These are phyloP conservation scores for Hypoxylon sp. DNA, from an alignment of 2,329 filamentous ascomycete genomes.

Conservation along the genomic window DNA sequence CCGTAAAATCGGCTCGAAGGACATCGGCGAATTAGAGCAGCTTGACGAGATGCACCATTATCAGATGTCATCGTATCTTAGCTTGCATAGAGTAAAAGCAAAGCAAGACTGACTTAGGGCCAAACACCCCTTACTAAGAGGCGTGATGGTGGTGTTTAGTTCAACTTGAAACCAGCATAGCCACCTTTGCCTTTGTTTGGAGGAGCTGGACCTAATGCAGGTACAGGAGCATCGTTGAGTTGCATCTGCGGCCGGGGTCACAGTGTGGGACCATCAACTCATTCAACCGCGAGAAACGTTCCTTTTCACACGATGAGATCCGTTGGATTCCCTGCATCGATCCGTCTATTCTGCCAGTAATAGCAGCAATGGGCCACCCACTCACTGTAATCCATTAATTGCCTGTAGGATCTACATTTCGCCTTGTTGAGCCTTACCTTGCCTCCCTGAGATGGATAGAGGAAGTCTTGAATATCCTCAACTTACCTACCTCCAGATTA, in stretches of 20 bases:
- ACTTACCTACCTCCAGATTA: neutral
- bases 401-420: slow-evolving; percentile 29
- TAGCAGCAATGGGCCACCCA: slow-evolving; percentile 6
- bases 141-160: slow-evolving; percentile 40
- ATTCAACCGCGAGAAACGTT: slow-evolving; percentile 28
- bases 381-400: slow-evolving; percentile 15
- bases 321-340: slow-evolving; percentile 35
- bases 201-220: slow-evolving; percentile 50
- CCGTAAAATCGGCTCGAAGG: slow-evolving; percentile 10
- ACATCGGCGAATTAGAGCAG: slow-evolving; percentile 22
- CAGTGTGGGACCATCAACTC: slow-evolving; percentile 30
- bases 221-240: slow-evolving; percentile 46
- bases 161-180: slow-evolving; percentile 53
- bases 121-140: slow-evolving; percentile 31
- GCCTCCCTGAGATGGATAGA: slow-evolving; percentile 5
- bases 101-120: slow-evolving; percentile 36
- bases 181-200: slow-evolving; percentile 43
- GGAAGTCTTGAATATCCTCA: neutral
- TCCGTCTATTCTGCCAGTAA: slow-evolving; percentile 34
- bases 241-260: slow-evolving; percentile 30
- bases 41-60: slow-evolving; percentile 11
- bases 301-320: slow-evolving; percentile 28
- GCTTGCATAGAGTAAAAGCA: slow-evolving; percentile 29
- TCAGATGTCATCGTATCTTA: slow-evolving; percentile 29
- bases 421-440: slow-evolving; percentile 21